A percentile compares a stretch with the other conserved stretches of the same genome.
Evolutionary conservation across 805 yeast genomes (phyloP).

Genomic region (Ogataea dorogensis): DNA sequence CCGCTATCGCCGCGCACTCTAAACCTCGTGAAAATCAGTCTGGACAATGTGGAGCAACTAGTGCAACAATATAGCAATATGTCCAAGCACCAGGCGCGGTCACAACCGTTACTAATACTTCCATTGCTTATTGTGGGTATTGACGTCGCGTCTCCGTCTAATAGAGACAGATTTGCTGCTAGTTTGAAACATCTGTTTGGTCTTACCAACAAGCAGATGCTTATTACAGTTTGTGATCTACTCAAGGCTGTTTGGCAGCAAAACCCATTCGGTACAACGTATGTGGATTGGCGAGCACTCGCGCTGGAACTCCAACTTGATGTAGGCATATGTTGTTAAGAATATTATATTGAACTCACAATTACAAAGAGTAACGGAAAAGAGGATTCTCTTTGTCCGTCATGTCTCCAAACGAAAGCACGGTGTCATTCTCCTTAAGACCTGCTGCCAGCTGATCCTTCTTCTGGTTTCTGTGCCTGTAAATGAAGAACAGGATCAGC

Average conservation of each 20-base stretch:
- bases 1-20: conserved; percentile 20
- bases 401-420: conserved; percentile 45
- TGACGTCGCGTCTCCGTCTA: conserved; percentile 10
- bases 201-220: conserved; percentile 4
- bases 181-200: conserved; percentile 3
- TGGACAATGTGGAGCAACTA: conserved; percentile 1
- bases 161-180: conserved; percentile 7
- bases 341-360: background rate
- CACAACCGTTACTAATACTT: conserved; percentile 5
- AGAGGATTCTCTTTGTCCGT: conserved; percentile 53
- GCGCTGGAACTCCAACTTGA: conserved; percentile 1
- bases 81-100: background rate
- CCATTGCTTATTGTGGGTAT: conserved; percentile 18
- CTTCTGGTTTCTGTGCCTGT: conserved; percentile 37
- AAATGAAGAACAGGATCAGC: conserved; percentile 26
- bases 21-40: conserved; percentile 10
- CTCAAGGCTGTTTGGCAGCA: conserved; percentile 13
- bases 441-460: conserved; percentile 31
- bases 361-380: conserved; percentile 42
- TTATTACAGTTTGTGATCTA: conserved; percentile 7
- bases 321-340: conserved; percentile 7
- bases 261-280: conserved; percentile 11
- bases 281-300: conserved; percentile 16
- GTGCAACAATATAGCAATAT: background rate
- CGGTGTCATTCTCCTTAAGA: conserved; percentile 21